phyloP scores from a whole-genome alignment of 148 eudicot species.

The Spergularia bocconei region DNA sequence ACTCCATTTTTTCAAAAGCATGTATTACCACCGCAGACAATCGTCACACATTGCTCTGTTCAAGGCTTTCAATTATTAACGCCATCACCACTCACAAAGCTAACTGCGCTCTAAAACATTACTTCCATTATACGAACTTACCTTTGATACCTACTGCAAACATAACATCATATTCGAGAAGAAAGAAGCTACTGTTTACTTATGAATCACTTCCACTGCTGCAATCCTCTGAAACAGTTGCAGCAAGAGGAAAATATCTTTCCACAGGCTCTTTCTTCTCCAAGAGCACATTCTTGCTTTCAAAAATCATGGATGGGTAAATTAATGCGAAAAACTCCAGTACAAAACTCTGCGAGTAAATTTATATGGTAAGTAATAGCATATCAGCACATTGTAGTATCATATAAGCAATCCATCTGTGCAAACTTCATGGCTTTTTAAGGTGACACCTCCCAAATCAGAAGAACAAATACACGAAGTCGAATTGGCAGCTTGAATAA shows the following conservation, averaged over 20 bases:
- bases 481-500: slow-evolving; percentile 5
- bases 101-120: slow-evolving; percentile 18
- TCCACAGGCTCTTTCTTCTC: slow-evolving; percentile 37
- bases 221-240: slow-evolving; percentile 33
- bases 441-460: slow-evolving; percentile 14
- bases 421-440: slow-evolving; percentile 19
- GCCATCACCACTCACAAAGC: slow-evolving; percentile 20
- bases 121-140: slow-evolving; percentile 26
- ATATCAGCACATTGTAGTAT: slow-evolving; percentile 19
- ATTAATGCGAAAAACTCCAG: slow-evolving; percentile 40
- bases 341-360: slow-evolving; percentile 47
- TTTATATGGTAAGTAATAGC: slow-evolving; percentile 35
- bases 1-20: slow-evolving; percentile 11
- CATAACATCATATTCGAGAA: slow-evolving; percentile 32
- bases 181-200: slow-evolving; percentile 33
- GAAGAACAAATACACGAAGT: slow-evolving; percentile 15
- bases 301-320: slow-evolving; percentile 38
- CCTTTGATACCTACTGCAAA: slow-evolving; percentile 25
- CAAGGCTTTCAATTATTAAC: slow-evolving; percentile 31
- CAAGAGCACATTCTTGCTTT: slow-evolving; percentile 38
- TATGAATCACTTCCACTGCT: slow-evolving; percentile 32
- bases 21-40: slow-evolving; percentile 17
- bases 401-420: slow-evolving; percentile 21
- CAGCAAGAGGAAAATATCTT: slow-evolving; percentile 30
- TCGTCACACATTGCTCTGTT: slow-evolving; percentile 29